phyloP scores from a whole-genome alignment of 306 rosid genomes.

The Calophaca sinica region DNA sequence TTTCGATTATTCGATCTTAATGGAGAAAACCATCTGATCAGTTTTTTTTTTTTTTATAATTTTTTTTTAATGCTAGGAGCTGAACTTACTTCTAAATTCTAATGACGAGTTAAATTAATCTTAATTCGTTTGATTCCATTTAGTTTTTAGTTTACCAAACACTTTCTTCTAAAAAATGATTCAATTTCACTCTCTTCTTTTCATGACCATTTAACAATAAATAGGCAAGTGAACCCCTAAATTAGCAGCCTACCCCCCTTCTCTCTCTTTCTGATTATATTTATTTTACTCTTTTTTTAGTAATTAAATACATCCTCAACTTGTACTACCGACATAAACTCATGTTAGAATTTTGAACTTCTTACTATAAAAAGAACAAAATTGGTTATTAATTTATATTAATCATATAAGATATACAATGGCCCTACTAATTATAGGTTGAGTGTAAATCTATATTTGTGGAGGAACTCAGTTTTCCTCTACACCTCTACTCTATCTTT shows the following conservation, averaged over 20 bases:
- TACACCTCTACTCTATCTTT: slow-evolving; percentile 19
- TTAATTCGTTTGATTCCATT: too few relatives aligned
- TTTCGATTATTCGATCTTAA: too few relatives aligned
- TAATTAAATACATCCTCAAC: slow-evolving; percentile 11
- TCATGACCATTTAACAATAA: slow-evolving; percentile 29
- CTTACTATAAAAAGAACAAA: not conserved
- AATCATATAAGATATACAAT: slow-evolving; percentile 3
- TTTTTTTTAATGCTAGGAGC: not conserved
- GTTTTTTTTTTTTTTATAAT: too few relatives aligned
- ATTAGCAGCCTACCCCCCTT: slow-evolving; percentile 39
- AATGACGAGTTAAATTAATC: too few relatives aligned
- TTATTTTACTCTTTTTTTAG: not conserved
- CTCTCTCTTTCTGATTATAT: not conserved
- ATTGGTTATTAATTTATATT: not conserved
- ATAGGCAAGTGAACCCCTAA: slow-evolving; percentile 26
- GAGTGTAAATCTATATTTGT: slow-evolving; percentile 41
- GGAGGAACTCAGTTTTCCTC: slow-evolving; percentile 39
- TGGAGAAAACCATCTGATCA: too few relatives aligned
- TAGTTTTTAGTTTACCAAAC: too few relatives aligned
- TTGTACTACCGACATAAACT: slow-evolving; percentile 35
- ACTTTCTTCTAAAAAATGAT: too few relatives aligned
- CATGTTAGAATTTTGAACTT: slow-evolving; percentile 40
- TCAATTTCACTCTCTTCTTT: slow-evolving; percentile 6
- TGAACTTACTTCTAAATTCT: too few relatives aligned
- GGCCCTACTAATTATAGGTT: slow-evolving; percentile 37